A percentile compares a stretch with the other conserved stretches of the same genome.
Evolutionary conservation across 2,329 filamentous ascomycete species (phyloP).

Genomic region (Aspergillus udagawae): DNA sequence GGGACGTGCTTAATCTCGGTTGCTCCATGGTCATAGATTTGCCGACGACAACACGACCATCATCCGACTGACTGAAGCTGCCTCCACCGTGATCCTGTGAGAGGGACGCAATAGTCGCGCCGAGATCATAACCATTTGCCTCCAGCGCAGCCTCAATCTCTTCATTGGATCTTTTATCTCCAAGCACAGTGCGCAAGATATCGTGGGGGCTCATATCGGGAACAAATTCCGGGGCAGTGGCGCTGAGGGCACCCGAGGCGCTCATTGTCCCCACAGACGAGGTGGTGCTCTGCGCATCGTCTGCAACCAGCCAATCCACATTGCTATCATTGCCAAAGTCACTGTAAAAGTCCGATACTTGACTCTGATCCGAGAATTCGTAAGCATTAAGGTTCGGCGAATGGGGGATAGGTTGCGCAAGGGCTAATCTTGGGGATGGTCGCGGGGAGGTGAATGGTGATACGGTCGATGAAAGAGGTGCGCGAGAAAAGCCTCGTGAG

Average conservation of each 20-base stretch:
- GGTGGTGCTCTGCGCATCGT: slow-evolving; percentile 76
- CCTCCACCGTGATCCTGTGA: slow-evolving; percentile 68
- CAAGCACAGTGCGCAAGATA: slow-evolving; percentile 91
- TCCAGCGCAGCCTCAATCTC: slow-evolving; percentile 92
- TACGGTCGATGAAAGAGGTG: slow-evolving; percentile 69
- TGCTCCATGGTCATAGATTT: slow-evolving; percentile 79
- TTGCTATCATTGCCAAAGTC: slow-evolving; percentile 84
- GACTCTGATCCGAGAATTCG: slow-evolving; percentile 82
- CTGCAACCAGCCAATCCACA: slow-evolving; percentile 91
- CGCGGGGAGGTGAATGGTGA: slow-evolving; percentile 93
- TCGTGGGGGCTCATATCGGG: slow-evolving; percentile 97
- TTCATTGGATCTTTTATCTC: slow-evolving; percentile 83
- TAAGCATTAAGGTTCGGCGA: slow-evolving; percentile 93
- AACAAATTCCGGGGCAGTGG: slow-evolving; percentile 76
- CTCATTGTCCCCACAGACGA: slow-evolving; percentile 75
- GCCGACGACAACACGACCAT: slow-evolving; percentile 69
- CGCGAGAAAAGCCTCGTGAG: slow-evolving; percentile 70
- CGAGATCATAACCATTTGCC: slow-evolving; percentile 86
- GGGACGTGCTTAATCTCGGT: slow-evolving; percentile 70
- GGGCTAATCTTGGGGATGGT: slow-evolving; percentile 83
- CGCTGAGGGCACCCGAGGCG: slow-evolving; percentile 63
- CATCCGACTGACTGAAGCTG: slow-evolving; percentile 52
- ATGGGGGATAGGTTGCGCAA: slow-evolving; percentile 90
- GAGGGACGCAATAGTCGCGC: slow-evolving; percentile 82
- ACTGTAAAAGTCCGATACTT: slow-evolving; percentile 79